A percentile compares a stretch with the other conserved stretches of the same genome.
These are phyloP conservation scores for Sphaerulina musiva DNA, from an alignment of 2,329 filamentous ascomycete genomes.

Conservation along the genomic window DNA sequence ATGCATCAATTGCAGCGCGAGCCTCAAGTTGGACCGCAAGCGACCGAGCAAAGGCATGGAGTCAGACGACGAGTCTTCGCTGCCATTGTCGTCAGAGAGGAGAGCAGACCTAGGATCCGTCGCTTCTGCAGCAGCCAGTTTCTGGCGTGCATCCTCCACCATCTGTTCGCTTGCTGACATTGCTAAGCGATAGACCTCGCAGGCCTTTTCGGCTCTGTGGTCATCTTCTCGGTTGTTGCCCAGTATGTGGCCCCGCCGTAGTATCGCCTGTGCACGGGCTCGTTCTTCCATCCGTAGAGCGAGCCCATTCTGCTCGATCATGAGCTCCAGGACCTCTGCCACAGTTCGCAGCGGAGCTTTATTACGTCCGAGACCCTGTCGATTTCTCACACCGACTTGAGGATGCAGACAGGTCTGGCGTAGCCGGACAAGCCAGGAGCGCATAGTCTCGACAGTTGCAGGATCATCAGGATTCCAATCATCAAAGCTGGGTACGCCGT, in stretches of 20 bases:
- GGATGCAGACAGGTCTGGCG: constrained; percentile 82
- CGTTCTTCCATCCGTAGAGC: constrained; percentile 63
- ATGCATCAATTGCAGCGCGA: constrained; percentile 72
- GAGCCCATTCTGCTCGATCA: constrained; percentile 79
- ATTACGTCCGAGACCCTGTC: constrained; percentile 54
- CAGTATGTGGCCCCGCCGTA: constrained; percentile 68
- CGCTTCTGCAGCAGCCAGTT: constrained; percentile 49
- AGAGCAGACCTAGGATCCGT: constrained; percentile 5
- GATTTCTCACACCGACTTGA: constrained; percentile 64
- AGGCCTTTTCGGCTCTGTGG: constrained; percentile 54
- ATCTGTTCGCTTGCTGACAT: constrained; percentile 40
- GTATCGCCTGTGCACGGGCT: constrained; percentile 56
- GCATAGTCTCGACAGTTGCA: constrained; percentile 62
- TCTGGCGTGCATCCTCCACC: constrained; percentile 58
- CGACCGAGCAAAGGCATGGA: constrained; percentile 23
- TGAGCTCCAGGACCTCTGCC: constrained; percentile 76
- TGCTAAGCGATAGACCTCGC: constrained; percentile 60
- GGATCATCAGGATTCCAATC: constrained; percentile 60
- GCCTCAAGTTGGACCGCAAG: constrained; percentile 58
- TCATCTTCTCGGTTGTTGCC: constrained; percentile 62
- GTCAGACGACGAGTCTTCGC: constrained; percentile 33
- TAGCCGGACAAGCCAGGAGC: constrained; percentile 67
- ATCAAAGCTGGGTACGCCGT: constrained; percentile 56
- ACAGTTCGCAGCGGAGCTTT: constrained; percentile 69
- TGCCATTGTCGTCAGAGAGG: constrained; percentile 23